phyloP scores from a whole-genome alignment of 352 stramenopile genomes.

The Pythium insidiosum region DNA sequence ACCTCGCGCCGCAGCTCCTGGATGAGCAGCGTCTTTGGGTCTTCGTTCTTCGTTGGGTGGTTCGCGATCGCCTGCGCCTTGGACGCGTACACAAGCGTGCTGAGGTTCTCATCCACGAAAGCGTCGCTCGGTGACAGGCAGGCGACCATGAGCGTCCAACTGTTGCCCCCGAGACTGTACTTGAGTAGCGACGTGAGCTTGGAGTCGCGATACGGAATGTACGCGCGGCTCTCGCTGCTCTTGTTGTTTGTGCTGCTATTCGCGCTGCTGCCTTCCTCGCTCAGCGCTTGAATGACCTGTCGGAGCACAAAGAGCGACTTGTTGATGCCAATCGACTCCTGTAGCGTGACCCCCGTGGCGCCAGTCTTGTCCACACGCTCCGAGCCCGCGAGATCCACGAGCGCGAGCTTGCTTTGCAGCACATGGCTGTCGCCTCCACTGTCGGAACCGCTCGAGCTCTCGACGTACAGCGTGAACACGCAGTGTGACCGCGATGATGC shows the following conservation, averaged over 20 bases:
- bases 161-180: conserved; percentile 52
- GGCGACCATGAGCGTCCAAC: conserved; percentile 59
- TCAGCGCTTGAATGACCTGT: conserved; percentile 48
- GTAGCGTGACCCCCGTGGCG: conserved; percentile 36
- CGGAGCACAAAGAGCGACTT: conserved; percentile 54
- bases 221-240: conserved; percentile 11
- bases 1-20: conserved; percentile 28
- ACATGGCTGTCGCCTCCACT: conserved; percentile 23
- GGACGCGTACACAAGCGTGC: conserved; percentile 51
- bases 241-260: background rate
- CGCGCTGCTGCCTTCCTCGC: conserved; percentile 19
- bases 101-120: conserved; percentile 54
- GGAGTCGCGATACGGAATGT: conserved; percentile 58
- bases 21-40: conserved; percentile 42
- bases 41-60: conserved; percentile 31
- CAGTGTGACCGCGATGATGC: conserved; percentile 47
- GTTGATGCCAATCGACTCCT: conserved; percentile 59
- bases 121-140: conserved; percentile 47
- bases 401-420: conserved; percentile 38
- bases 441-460: conserved; percentile 41
- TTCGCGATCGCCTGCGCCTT: conserved; percentile 49
- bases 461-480: conserved; percentile 47
- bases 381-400: conserved; percentile 56
- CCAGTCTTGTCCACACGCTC: conserved; percentile 55
- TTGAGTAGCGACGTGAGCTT: conserved; percentile 60